Evolutionary conservation across 1,284 basidiomycete genomes (phyloP).

Genomic region (Cutaneotrichosporon sp.): DNA sequence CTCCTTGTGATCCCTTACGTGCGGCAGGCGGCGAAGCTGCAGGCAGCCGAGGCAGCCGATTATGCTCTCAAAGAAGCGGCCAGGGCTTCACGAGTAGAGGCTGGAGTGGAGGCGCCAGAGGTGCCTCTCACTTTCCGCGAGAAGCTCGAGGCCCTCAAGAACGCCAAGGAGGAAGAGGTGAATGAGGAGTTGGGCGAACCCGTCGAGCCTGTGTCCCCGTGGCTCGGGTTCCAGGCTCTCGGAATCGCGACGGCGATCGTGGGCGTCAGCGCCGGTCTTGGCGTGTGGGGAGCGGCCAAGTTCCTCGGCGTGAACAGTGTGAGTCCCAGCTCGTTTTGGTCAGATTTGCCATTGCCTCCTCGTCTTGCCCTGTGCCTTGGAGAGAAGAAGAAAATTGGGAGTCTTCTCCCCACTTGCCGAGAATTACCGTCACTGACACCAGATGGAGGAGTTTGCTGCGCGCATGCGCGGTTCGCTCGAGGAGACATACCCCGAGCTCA

Average conservation of each 20-base stretch:
- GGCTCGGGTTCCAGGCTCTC: constrained; percentile 42
- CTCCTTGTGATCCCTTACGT: constrained; percentile 39
- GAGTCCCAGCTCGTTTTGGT: constrained; percentile 18
- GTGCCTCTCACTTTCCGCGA: constrained; percentile 32
- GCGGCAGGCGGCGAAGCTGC: constrained; percentile 36
- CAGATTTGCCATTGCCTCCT: no score
- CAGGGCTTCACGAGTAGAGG: background rate
- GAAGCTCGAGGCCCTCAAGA: constrained; percentile 34
- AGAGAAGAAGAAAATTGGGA: no score
- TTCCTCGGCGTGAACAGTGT: constrained; percentile 43
- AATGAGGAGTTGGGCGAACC: constrained; percentile 21
- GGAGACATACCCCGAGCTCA: constrained; percentile 30
- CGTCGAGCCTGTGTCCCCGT: constrained; percentile 20
- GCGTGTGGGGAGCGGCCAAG: constrained; percentile 37
- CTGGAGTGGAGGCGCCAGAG: background rate
- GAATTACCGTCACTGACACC: background rate
- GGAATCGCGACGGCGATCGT: constrained; percentile 46
- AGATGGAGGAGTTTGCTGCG: constrained; percentile 42
- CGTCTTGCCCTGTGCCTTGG: no score
- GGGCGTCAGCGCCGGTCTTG: constrained; percentile 37
- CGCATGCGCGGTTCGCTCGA: constrained; percentile 38
- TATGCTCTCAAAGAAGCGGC: constrained; percentile 21
- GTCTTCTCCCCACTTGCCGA: no score
- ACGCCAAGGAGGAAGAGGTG: constrained; percentile 11
- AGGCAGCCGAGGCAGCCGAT: constrained; percentile 33